These are phyloP conservation scores for Pseudoturritis turrita DNA, from an alignment of 345 rosid species.

Conservation along the genomic window DNA sequence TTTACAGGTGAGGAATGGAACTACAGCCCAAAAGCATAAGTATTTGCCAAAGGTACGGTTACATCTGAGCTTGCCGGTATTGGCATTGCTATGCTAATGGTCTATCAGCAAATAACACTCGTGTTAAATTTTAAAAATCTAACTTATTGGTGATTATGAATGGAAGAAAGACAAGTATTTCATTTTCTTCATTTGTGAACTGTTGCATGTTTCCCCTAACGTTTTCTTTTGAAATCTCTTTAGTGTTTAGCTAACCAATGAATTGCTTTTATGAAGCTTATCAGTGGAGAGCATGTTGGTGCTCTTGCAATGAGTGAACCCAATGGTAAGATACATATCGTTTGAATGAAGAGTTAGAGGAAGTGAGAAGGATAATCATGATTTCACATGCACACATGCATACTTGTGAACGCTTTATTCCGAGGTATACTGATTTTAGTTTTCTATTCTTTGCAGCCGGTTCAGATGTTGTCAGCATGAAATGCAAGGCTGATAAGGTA, in stretches of 20 bases:
- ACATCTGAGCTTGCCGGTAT: not conserved
- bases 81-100: not conserved
- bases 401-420: not conserved
- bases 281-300: constrained; percentile 94
- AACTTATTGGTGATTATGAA: not conserved
- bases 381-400: not conserved
- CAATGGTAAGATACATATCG: constrained; percentile 51
- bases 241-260: constrained; percentile 7
- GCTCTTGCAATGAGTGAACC: constrained; percentile 99
- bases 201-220: not conserved
- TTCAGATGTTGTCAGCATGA: constrained; percentile 95
- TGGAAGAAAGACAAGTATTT: not conserved
- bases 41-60: constrained; percentile 79
- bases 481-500: constrained; percentile 86
- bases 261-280: constrained; percentile 57
- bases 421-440: not conserved
- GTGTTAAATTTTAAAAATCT: not conserved
- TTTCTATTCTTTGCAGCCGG: constrained; percentile 55
- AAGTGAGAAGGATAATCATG: too few species aligned
- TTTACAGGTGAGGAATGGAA: constrained; percentile 82
- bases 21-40: constrained; percentile 66
- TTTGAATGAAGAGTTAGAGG: constrained; percentile 9
- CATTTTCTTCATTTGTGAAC: not conserved
- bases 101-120: not conserved
- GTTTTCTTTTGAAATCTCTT: not conserved